These are phyloP conservation scores for Hydnomerulius pinastri DNA, from an alignment of 768 basidiomycete genomes.

Conservation along the genomic window DNA sequence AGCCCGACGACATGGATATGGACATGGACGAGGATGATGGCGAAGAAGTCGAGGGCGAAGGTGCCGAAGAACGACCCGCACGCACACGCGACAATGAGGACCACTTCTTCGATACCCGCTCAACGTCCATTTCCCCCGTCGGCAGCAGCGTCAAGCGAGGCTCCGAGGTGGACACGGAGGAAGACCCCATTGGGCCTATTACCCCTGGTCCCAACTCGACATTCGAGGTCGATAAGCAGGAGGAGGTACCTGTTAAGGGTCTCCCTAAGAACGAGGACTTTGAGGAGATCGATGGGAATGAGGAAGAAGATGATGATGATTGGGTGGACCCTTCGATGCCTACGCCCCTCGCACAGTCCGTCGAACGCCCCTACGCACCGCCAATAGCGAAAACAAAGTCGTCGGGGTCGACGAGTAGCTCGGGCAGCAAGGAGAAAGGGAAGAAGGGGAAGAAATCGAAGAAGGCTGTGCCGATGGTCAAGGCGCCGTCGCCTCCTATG, in stretches of 20 bases:
- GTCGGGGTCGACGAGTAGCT: constrained; percentile 28
- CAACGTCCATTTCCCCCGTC: constrained; percentile 46
- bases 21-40: constrained; percentile 51
- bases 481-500: constrained; percentile 33
- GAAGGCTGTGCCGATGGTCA: constrained; percentile 42
- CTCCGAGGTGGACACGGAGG: constrained; percentile 68
- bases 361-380: constrained; percentile 27
- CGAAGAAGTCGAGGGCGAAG: constrained; percentile 29
- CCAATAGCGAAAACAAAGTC: constrained; percentile 27
- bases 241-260: constrained; percentile 15
- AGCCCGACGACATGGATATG: constrained; percentile 68
- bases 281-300: constrained; percentile 30
- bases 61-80: constrained; percentile 30
- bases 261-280: constrained; percentile 32
- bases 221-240: constrained; percentile 26
- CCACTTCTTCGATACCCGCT: constrained; percentile 58
- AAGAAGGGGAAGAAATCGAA: constrained; percentile 40
- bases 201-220: constrained; percentile 58
- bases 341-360: constrained; percentile 31
- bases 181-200: constrained; percentile 69
- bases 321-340: constrained; percentile 73
- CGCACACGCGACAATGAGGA: constrained; percentile 37
- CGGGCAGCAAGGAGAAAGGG: constrained; percentile 23
- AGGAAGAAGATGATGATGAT: constrained; percentile 45
- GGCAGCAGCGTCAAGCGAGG: constrained; percentile 38